Base-by-base conservation (phyloP, 768 basidiomycete species). In the Pulveroboletus ravenelii region DNA sequence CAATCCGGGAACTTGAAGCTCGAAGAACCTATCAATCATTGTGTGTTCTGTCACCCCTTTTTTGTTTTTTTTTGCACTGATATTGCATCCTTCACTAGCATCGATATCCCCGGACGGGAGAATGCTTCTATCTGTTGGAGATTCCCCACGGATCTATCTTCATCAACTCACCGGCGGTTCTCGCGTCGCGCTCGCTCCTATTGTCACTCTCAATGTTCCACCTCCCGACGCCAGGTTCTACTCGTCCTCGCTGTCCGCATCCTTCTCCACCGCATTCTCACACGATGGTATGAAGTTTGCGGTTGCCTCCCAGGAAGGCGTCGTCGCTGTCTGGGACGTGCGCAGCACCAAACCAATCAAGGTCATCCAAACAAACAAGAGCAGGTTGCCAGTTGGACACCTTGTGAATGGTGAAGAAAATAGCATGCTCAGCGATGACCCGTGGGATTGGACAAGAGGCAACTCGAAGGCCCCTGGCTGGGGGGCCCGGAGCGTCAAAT, bases 31-130 rank as follows among this genome's bases (percentile, higher is more conserved):
- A 78, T 93, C 39, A 93, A 92, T 61, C 87, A 92, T 56, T 87
- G 88, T 90, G 58, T 48, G 87, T 74, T 14, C 49, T 30, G 25
- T 20, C 39, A 36, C 13, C 30, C 43, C 41, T 25, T 41, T 25
- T 48, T 51, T 23, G 20, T 36, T 20, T 23, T 31, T 41, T 41
- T 29, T 52, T 47, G 30, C 38, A 14, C 25, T 55, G n/a, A 54
- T 37, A 51, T 56, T 43, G 55, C 46, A 37, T 49, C 37, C 36
- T 17, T 53, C 41, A 37, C 39, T 47, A 94, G 91, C 89, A 5
- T 93, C 93, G 9, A 79, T 97, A 58, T 93, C 92, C 0, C 92
- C 91, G 0, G 90, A 95, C 60, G 87, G 92, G 1, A 79, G 81
- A 40, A 92, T 86, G 0, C 77, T 97, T 13, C 79, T 96, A 1